Conservation (phyloP, 345 rosid genomes). For the Citrus trifoliata region DNA sequence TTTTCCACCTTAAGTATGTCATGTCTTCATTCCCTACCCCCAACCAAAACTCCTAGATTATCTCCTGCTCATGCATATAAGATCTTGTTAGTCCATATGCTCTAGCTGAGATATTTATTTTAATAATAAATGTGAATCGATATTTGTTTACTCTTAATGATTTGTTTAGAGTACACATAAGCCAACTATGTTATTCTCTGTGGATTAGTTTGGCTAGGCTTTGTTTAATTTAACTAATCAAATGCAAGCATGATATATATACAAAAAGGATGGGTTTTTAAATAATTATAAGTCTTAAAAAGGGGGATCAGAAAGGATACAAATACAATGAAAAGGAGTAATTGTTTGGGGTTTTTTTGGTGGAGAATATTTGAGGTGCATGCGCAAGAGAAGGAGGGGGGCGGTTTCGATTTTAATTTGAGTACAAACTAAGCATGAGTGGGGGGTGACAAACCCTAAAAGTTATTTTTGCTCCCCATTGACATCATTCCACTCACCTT, state of each 20-base stretch:
- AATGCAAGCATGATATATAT: constrained; percentile 28
- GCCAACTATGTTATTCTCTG: constrained; percentile 38
- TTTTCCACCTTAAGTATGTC: too few relatives aligned
- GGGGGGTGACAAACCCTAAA: constrained; percentile 40
- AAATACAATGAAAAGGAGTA: constrained; percentile 34
- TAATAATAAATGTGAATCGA: background rate
- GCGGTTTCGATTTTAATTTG: constrained; percentile 34
- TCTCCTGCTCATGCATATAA: too few relatives aligned
- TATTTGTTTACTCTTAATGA: background rate
- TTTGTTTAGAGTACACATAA: constrained; percentile 22
- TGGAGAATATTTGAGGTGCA: constrained; percentile 46
- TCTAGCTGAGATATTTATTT: background rate
- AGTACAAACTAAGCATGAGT: constrained; percentile 55
- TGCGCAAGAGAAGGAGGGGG: constrained; percentile 30
- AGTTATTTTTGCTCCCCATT: constrained; percentile 39
- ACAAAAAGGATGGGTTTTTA: constrained; percentile 15
- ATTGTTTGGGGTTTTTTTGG: constrained; percentile 16
- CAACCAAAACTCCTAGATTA: too few relatives aligned
- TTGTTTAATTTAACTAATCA: constrained; percentile 6
- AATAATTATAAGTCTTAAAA: constrained; percentile 7
- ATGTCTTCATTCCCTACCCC: too few relatives aligned
- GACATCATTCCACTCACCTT: constrained; percentile 72
- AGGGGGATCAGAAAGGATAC: constrained; percentile 12
- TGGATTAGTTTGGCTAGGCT: background rate
- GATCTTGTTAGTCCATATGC: too few relatives aligned